Base-by-base conservation (phyloP, 1,139 yeast genomes). In the Yamadazyma oceani region DNA sequence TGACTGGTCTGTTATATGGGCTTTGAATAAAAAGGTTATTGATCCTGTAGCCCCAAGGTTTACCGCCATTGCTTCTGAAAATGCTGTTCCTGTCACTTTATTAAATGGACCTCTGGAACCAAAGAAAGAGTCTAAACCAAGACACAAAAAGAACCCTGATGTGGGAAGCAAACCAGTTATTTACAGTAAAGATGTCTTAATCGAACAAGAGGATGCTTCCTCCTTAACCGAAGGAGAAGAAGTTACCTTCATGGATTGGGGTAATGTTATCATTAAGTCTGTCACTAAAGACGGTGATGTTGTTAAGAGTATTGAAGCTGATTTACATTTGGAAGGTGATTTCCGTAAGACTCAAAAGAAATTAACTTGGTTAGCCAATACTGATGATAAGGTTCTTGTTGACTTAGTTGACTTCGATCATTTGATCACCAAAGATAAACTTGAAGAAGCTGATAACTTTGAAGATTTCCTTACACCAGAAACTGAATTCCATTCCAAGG, bases 211-310 rank as follows among this genome's bases (percentile, higher is more conserved):
- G 24, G 98, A 92, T 66, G 97, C 97, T 39, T 75, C 71, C 43
- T 69, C 82, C 22, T 69, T 86, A 45, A 80, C 70, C 35, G 83
- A 78, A 40, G 75, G 73, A 42, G 97, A 92, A 68, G 97, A 92
- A 70, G 75, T 90, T 44, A 92, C 97, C 29, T 78, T 92, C 57
- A 92, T 92, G 98, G 97, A 92, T 69, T 92, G 98, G 98, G 97
- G 97, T 76, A 92, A 92, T 59, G 88, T 84, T 39, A 85, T 92
- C 50, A 69, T 90, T 49, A 76, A 85, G 52, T 80, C 81, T 64
- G 78, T 90, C 55, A 66, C 68, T 57, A 83, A 78, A 62, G 82
- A 73, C 48, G 79, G 75, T 40, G 78, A 72, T 39, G 83, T 84
- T 39, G 43, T 46, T 15, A 73, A 72, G 39, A 70, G 82, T 3